A percentile compares a stretch with the other conserved stretches of the same genome.
Evolutionary conservation across 345 rosid genomes (phyloP).

Genomic region (Acer negundo): DNA sequence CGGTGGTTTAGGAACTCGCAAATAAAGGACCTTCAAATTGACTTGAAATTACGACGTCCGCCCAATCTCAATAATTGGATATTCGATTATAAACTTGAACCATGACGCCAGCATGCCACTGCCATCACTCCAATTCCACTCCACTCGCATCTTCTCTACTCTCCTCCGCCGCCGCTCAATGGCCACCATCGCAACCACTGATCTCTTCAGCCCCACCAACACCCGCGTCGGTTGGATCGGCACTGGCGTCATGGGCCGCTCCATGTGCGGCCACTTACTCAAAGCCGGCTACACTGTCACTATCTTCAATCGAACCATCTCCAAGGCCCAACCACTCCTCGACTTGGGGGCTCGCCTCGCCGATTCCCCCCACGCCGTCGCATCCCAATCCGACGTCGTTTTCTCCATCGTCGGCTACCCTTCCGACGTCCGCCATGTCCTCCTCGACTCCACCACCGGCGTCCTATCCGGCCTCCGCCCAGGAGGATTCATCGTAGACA

Average conservation of each 20-base stretch:
- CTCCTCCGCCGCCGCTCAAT: conserved; percentile 53
- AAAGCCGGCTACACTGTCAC: conserved; percentile 76
- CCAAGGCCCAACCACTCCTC: conserved; percentile 80
- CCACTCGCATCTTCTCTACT: conserved; percentile 8
- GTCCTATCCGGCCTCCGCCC: conserved; percentile 72
- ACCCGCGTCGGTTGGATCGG: conserved; percentile 94
- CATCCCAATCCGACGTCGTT: conserved; percentile 75
- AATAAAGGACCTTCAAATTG: not conserved
- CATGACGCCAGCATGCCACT: not conserved
- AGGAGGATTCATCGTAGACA: conserved; percentile 82
- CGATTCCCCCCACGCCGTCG: conserved; percentile 62
- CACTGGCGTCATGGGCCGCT: conserved; percentile 85
- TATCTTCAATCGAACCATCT: conserved; percentile 81
- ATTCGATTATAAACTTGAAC: not conserved
- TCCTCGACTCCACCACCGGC: conserved; percentile 69
- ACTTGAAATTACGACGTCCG: not conserved
- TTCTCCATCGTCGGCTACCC: conserved; percentile 96
- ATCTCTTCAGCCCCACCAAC: conserved; percentile 48
- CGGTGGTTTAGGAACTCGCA: not conserved
- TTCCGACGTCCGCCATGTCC: conserved; percentile 81
- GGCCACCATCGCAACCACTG: conserved; percentile 50
- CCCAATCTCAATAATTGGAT: not conserved
- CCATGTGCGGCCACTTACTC: conserved; percentile 82
- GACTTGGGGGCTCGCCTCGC: conserved; percentile 74
- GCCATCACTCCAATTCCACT: conserved; percentile 6